A percentile compares a stretch with the other conserved stretches of the same genome.
phyloP scores from a whole-genome alignment of 1,284 basidiomycete genomes.

The Sporisorium sorghi region DNA sequence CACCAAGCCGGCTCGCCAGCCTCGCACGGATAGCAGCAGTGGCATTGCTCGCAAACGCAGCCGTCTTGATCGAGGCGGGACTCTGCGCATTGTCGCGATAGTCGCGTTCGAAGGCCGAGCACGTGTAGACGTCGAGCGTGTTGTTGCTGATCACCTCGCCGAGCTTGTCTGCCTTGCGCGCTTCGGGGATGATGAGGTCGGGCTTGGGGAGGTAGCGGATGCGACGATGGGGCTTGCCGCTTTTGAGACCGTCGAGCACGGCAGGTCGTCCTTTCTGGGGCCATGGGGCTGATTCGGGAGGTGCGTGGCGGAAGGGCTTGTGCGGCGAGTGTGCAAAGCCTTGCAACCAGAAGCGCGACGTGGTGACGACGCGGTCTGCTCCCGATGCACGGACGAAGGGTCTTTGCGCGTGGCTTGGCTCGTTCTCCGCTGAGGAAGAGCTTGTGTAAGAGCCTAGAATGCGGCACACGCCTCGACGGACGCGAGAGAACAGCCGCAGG shows the following conservation, averaged over 20 bases:
- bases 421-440: neutral
- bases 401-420: neutral
- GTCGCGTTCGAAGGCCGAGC: slow-evolving; percentile 31
- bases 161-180: slow-evolving; percentile 34
- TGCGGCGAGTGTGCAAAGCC: slow-evolving; percentile 33
- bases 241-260: slow-evolving; percentile 22
- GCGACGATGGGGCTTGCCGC: slow-evolving; percentile 29
- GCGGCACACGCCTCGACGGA: slow-evolving; percentile 12
- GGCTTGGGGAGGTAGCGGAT: slow-evolving; percentile 34
- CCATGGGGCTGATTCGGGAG: slow-evolving; percentile 46
- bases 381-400: slow-evolving; percentile 46
- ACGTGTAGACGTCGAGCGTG: slow-evolving; percentile 52
- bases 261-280: slow-evolving; percentile 36
- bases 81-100: slow-evolving; percentile 39
- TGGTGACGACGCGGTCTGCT: slow-evolving; percentile 38
- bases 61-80: slow-evolving; percentile 18
- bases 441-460: neutral
- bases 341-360: slow-evolving; percentile 48
- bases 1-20: slow-evolving; percentile 28
- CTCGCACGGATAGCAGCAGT: slow-evolving; percentile 20
- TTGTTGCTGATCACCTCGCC: slow-evolving; percentile 38
- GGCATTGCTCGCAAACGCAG: slow-evolving; percentile 27
- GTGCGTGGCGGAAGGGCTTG: slow-evolving; percentile 32
- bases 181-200: slow-evolving; percentile 50
- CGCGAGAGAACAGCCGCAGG: slow-evolving; percentile 7